These are phyloP conservation scores for Theobroma cacao DNA, from an alignment of 345 rosid genomes.

Conservation along the genomic window DNA sequence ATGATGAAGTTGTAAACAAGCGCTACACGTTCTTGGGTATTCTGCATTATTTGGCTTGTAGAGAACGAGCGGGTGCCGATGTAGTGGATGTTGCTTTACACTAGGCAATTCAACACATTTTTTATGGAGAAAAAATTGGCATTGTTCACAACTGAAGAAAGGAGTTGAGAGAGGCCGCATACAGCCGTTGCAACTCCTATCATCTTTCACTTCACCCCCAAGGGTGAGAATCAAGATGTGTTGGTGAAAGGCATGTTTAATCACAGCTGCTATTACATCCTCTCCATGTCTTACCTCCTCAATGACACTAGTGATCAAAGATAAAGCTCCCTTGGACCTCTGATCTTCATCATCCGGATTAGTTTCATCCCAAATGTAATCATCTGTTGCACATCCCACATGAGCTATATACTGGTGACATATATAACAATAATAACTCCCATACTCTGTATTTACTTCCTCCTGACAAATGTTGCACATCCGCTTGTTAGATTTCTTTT, in stretches of 20 bases:
- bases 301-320: background rate
- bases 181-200: background rate
- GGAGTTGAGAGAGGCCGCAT: background rate
- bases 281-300: background rate
- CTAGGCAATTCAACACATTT: background rate
- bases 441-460: constrained; percentile 11
- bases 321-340: background rate
- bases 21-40: too few relatives aligned
- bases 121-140: background rate
- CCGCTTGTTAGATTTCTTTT: background rate
- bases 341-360: background rate
- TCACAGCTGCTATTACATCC: background rate
- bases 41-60: too few relatives aligned
- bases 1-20: too few relatives aligned
- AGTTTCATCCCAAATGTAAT: constrained; percentile 17
- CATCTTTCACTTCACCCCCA: background rate
- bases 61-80: background rate
- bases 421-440: constrained; percentile 10
- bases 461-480: constrained; percentile 11
- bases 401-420: constrained; percentile 15
- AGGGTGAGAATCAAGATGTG: background rate
- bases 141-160: background rate
- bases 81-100: background rate
- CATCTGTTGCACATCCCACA: constrained; percentile 16
- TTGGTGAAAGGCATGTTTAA: background rate